Evolutionary conservation across 495 filamentous ascomycete genomes (phyloP).

Genomic region (Penicillium longicatenatum): DNA sequence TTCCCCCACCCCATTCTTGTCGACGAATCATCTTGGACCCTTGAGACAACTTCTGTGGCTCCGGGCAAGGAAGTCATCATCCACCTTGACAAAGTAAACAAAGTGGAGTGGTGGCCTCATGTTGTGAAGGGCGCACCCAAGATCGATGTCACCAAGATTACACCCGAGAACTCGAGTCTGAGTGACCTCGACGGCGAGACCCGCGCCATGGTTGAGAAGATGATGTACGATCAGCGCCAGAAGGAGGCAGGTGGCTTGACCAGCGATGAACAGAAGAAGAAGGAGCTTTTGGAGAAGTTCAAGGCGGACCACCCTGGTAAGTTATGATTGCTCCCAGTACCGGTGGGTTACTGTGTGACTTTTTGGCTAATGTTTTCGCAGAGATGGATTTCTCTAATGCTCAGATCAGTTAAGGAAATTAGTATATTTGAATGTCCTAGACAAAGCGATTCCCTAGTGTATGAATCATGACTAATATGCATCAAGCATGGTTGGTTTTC

Average conservation of each 20-base stretch:
- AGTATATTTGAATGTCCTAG: not conserved
- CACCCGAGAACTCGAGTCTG: constrained; percentile 86
- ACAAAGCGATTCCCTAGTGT: not conserved
- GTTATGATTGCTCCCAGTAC: constrained; percentile 32
- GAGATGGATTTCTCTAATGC: constrained; percentile 55
- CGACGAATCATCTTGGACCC: constrained; percentile 94
- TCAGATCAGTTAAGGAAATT: constrained; percentile 34
- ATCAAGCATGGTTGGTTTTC: constrained; percentile 3
- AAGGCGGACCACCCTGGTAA: constrained; percentile 84
- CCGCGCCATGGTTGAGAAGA: constrained; percentile 98
- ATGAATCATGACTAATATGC: constrained; percentile 33
- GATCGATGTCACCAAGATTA: constrained; percentile 94
- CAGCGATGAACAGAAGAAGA: constrained; percentile 91
- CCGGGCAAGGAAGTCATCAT: constrained; percentile 76
- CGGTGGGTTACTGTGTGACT: not conserved
- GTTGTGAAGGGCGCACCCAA: constrained; percentile 76
- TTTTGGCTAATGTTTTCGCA: constrained; percentile 26
- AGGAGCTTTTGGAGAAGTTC: constrained; percentile 90
- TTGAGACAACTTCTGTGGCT: constrained; percentile 63
- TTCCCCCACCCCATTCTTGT: constrained; percentile 76
- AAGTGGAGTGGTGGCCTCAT: constrained; percentile 98
- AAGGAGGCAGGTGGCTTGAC: constrained; percentile 89
- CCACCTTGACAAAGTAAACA: constrained; percentile 95
- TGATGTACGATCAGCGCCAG: constrained; percentile 99
- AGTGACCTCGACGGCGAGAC: constrained; percentile 95